Percentiles rank a stretch among this genome's conserved stretches.
Conservation (phyloP, 345 rosid genomes). For the Hypericum androsaemum region DNA sequence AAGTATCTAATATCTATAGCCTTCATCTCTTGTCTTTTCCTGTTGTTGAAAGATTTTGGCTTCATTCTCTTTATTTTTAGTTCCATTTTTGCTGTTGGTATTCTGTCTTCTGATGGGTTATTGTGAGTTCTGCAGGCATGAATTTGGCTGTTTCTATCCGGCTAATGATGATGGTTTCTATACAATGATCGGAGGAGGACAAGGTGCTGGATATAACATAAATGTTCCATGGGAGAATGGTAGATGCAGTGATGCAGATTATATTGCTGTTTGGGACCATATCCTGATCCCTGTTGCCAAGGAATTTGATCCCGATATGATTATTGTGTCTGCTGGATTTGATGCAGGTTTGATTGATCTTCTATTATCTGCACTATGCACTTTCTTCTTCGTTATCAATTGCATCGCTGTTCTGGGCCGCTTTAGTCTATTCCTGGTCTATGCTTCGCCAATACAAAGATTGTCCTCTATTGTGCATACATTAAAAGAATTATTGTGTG, state of each 20-base stretch:
- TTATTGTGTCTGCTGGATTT: slow-evolving; percentile 81
- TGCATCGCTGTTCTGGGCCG: neutral
- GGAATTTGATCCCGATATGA: slow-evolving; percentile 68
- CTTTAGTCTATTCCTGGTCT: neutral
- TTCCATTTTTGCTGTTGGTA: neutral
- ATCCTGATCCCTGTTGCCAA: slow-evolving; percentile 73
- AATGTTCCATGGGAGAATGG: slow-evolving; percentile 94
- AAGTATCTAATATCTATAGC: neutral
- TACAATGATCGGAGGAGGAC: slow-evolving; percentile 82
- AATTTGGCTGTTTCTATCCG: slow-evolving; percentile 76
- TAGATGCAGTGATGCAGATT: slow-evolving; percentile 80
- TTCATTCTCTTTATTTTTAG: neutral
- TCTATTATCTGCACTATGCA: neutral
- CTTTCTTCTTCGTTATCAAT: neutral
- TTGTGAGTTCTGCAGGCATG: slow-evolving; percentile 51
- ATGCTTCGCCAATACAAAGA: neutral
- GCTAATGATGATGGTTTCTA: slow-evolving; percentile 66
- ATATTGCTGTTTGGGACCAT: slow-evolving; percentile 89
- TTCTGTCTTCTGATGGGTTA: neutral
- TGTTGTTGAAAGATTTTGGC: slow-evolving; percentile 3
- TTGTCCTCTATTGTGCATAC: no score
- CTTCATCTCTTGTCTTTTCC: neutral
- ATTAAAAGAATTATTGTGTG: no score
- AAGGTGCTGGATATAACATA: slow-evolving; percentile 83
- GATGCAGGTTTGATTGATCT: slow-evolving; percentile 65